phyloP scores from a whole-genome alignment of 768 basidiomycete genomes.

The Lentinula sp. region DNA sequence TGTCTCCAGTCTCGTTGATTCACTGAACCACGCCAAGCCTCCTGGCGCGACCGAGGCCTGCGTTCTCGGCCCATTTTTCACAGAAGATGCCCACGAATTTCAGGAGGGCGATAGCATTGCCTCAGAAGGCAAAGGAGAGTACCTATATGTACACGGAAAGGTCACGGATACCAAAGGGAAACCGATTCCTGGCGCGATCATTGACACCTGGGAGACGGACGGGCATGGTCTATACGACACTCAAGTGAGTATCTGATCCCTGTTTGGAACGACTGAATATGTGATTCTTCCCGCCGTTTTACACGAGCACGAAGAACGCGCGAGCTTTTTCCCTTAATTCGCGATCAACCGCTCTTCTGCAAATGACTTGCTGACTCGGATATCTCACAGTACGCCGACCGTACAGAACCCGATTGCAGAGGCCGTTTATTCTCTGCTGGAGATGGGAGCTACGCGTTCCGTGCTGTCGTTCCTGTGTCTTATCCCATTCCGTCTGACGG shows the following conservation, averaged over 20 bases:
- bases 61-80: conserved; percentile 80
- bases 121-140: conserved; percentile 82
- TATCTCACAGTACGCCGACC: conserved; percentile 43
- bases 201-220: conserved; percentile 87
- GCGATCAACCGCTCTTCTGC: neutral
- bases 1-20: conserved; percentile 71
- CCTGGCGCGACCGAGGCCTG: conserved; percentile 65
- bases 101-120: conserved; percentile 70
- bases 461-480: conserved; percentile 64
- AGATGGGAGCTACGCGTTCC: conserved; percentile 64
- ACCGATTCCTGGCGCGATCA: conserved; percentile 58
- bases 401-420: conserved; percentile 63
- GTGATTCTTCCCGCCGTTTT: neutral
- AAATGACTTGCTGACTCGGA: conserved; percentile 19
- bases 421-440: conserved; percentile 53
- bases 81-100: conserved; percentile 68
- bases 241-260: conserved; percentile 19
- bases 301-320: neutral
- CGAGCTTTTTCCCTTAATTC: neutral
- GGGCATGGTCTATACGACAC: conserved; percentile 40
- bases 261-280: neutral
- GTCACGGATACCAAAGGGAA: conserved; percentile 57
- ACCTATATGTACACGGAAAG: conserved; percentile 74
- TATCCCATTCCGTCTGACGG: conserved; percentile 82
- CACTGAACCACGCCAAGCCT: conserved; percentile 61